Evolutionary conservation across 164 flowering plant species (phyloP), one percentile per base, ranked within the genome.

Genomic region (Chimonanthus praecox): DNA sequence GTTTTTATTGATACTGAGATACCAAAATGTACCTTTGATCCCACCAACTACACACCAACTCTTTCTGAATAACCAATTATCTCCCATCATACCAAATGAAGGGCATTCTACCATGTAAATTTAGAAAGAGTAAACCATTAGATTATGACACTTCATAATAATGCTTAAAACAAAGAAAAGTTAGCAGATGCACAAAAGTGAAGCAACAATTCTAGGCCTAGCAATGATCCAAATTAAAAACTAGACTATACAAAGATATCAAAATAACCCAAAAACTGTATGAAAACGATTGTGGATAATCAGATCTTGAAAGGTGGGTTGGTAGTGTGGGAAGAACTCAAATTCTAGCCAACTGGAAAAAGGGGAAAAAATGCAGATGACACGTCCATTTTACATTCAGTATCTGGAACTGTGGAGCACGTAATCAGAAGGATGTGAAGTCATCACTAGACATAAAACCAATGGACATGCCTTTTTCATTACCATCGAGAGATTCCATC

Each of bases 401-500:
- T 69, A 62, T 47, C 51, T 16, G 8, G 8, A 5, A 4, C 48
- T 2, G 67, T 11, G n/a, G 16, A 47, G 64, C 62, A 65, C 68
- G 58, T 65, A 69, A 66, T 78, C 81, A 87, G 69, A 80, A 85
- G 49, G 82, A 74, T 33, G 78, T 21, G 58, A 83, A 77, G 71
- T 84, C 78, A 72, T 86, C 84, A 47, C 78, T 78, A 48, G 85
- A 18, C 67, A 84, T 47, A 58, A 80, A 81, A 69, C 70, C 64
- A 63, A 63, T 49, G 61, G 67, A 67, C 70, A 33, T 76, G 63
- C 73, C 69, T 45, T 75, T 71, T 62, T 81, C 86, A 64, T 80
- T 84, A 58, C 73, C 81, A 69, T 75, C 78, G 74, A 76, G 73
- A 71, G 91, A 83, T 49, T 81, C 89, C 94, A 83, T 91, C 78